Evolutionary conservation across 495 filamentous ascomycete genomes (phyloP), one percentile per base, ranked within the genome.

Genomic region (Lineolata rhizophorae): DNA sequence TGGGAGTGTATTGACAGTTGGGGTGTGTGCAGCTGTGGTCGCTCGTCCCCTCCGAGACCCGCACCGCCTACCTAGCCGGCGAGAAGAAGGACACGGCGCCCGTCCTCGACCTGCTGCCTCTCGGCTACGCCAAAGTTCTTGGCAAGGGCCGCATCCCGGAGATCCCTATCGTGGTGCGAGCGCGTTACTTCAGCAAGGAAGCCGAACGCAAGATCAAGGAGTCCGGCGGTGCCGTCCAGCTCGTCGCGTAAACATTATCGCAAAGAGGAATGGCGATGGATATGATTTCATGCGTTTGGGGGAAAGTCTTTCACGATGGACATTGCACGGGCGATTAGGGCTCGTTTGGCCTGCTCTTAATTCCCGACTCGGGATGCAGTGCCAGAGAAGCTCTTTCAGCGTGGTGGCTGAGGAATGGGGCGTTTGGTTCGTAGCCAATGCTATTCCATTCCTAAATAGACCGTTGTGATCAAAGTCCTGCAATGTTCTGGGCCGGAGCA

Each of bases 131-230:
- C 47, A 92, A 93, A 61, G 69, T 92, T 39, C 69, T 90, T 46
- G 82, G 83, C 53, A 93, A 93, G 69, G 83, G 83, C 53, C 65
- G 81, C 47, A 59, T 93, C 43, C 82, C 82, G 39, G 60, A 79
- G 43, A 62, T 90, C 44, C 83, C 83, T 32, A 46, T 93, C 46
- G 74, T 93, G 45, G 77, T 93, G 49, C 74, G 77, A 52, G 82
- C 83, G 39, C 60, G 83, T 48, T 90, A 76, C 57, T 70, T 93
- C 58, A 81, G 72, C 62, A 69, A 71, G 53, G 64, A 81, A 50
- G 83, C 83, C 39, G 83, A 93, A 71, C 61, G 70, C 60, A 93
- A 93, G 70, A 92, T 93, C 61, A 84, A 77, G 54, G 82, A 77
- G 50, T 78, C 78, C 53, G 83, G 83, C 55, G 82, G 83, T 53